phyloP scores from a whole-genome alignment of 2,329 filamentous ascomycete genomes.

The Aureobasidium subglaciale region DNA sequence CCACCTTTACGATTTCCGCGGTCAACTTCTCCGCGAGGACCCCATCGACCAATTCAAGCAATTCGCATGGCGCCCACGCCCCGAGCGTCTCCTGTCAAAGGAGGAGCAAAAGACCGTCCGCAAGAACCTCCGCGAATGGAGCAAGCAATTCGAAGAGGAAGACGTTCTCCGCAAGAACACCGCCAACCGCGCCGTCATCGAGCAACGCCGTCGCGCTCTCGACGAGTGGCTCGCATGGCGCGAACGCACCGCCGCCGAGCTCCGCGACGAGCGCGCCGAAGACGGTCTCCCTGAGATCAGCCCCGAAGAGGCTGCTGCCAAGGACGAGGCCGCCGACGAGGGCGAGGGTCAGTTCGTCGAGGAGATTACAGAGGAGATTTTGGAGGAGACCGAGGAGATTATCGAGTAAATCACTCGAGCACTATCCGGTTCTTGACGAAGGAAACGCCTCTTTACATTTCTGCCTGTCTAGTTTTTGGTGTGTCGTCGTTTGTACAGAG shows the following conservation, averaged over 20 bases:
- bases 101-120: constrained; percentile 97
- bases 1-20: constrained; percentile 95
- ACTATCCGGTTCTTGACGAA: background rate
- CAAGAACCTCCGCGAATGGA: constrained; percentile 97
- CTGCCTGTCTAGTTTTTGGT: background rate
- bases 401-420: constrained; percentile 24
- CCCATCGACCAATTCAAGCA: constrained; percentile 97
- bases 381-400: constrained; percentile 83
- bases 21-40: constrained; percentile 81
- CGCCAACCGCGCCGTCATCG: constrained; percentile 88
- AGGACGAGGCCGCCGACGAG: constrained; percentile 39
- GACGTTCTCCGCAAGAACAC: constrained; percentile 89
- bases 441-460: constrained; percentile 2
- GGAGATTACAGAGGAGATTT: constrained; percentile 82
- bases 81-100: constrained; percentile 82
- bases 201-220: constrained; percentile 72
- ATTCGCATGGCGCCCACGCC: constrained; percentile 87
- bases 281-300: constrained; percentile 60
- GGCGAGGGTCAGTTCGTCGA: constrained; percentile 54
- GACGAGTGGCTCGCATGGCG: constrained; percentile 88
- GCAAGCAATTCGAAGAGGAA: constrained; percentile 87
- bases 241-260: constrained; percentile 62
- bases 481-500: background rate
- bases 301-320: constrained; percentile 53
- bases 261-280: constrained; percentile 62